These are phyloP conservation scores for Trichoderma breve DNA, from an alignment of 2,329 filamentous ascomycete species.

Conservation along the genomic window DNA sequence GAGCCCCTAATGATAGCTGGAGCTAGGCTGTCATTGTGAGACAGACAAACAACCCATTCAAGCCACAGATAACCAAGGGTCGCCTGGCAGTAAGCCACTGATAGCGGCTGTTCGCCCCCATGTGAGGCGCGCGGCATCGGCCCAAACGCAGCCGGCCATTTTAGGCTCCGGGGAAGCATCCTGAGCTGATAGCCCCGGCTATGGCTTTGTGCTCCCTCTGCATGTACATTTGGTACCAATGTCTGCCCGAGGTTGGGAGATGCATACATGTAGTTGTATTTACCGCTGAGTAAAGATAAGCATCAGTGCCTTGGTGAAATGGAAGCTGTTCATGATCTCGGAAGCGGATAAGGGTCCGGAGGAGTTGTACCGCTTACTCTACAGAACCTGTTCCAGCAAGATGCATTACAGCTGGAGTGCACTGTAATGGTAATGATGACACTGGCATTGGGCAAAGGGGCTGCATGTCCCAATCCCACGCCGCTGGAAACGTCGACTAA, in stretches of 20 bases:
- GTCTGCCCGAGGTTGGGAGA: background rate
- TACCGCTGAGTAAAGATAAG: background rate
- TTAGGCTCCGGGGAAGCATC: constrained; percentile 1
- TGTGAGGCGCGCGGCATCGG: constrained; percentile 1
- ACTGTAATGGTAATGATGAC: background rate
- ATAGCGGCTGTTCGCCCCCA: constrained; percentile 2
- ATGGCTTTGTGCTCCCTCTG: background rate
- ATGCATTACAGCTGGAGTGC: background rate
- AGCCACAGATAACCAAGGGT: constrained; percentile 14
- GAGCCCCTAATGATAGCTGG: background rate
- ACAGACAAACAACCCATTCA: background rate
- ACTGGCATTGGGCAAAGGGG: background rate
- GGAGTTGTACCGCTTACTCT: background rate
- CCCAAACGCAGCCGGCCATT: background rate
- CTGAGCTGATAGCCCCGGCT: background rate
- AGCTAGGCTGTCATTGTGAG: background rate
- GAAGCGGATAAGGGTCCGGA: background rate
- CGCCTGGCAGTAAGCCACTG: background rate
- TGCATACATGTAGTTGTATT: too few relatives aligned
- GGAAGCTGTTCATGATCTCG: background rate
- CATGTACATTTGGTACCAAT: background rate
- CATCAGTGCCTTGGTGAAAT: background rate
- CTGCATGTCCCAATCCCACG: background rate
- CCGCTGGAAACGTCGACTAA: background rate
- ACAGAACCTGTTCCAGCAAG: background rate